Evolutionary conservation across 345 rosid genomes (phyloP).

Genomic region (Bruguiera gymnorhiza): DNA sequence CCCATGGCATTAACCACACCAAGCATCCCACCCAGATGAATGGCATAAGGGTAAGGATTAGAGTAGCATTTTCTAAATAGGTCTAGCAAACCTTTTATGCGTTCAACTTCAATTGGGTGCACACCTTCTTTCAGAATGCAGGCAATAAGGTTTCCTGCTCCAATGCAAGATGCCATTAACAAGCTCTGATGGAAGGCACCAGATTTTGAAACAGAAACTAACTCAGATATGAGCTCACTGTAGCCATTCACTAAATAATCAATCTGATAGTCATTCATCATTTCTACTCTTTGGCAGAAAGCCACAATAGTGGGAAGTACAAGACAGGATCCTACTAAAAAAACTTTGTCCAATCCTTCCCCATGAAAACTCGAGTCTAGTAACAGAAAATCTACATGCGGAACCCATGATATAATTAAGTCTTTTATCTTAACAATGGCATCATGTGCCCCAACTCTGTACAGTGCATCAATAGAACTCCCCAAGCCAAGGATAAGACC

Average conservation of each 20-base stretch:
- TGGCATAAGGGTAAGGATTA: slow-evolving; percentile 49
- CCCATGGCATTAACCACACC: slow-evolving; percentile 83
- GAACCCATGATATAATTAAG: slow-evolving; percentile 76
- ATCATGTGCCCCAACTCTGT: slow-evolving; percentile 72
- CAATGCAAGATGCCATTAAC: slow-evolving; percentile 74
- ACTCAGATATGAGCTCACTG: slow-evolving; percentile 61
- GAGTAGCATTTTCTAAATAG: slow-evolving; percentile 73
- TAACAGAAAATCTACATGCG: slow-evolving; percentile 40
- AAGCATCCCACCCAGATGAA: slow-evolving; percentile 82
- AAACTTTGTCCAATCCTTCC: slow-evolving; percentile 42
- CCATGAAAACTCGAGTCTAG: slow-evolving; percentile 30
- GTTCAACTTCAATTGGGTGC: slow-evolving; percentile 54
- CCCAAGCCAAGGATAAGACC: slow-evolving; percentile 91
- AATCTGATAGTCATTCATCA: slow-evolving; percentile 58
- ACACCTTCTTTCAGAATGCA: slow-evolving; percentile 67
- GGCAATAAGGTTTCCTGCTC: slow-evolving; percentile 76
- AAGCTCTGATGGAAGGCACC: slow-evolving; percentile 62
- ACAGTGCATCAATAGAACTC: slow-evolving; percentile 63
- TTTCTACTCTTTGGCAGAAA: slow-evolving; percentile 77
- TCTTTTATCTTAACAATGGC: slow-evolving; percentile 60
- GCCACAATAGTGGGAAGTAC: slow-evolving; percentile 66
- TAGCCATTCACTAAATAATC: slow-evolving; percentile 52
- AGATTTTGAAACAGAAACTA: slow-evolving; percentile 53
- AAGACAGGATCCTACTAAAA: slow-evolving; percentile 79
- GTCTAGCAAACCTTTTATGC: slow-evolving; percentile 52